These are phyloP conservation scores for Daldinia childiae DNA, from an alignment of 495 filamentous ascomycete genomes.

Conservation along the genomic window DNA sequence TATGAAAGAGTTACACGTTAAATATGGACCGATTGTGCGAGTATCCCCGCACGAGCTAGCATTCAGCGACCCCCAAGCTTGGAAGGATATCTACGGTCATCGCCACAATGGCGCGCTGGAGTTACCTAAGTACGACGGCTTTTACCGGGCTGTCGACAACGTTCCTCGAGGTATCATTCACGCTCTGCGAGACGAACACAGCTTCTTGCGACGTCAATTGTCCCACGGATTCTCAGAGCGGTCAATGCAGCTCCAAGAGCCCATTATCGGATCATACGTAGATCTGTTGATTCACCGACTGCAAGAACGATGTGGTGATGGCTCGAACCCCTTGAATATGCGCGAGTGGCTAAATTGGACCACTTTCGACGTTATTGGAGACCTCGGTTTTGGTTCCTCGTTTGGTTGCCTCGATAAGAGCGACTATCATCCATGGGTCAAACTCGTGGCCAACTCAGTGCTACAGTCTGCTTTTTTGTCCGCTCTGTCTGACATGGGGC, in stretches of 20 bases:
- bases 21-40: constrained; percentile 60
- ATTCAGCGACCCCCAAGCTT: constrained; percentile 55
- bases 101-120: constrained; percentile 38
- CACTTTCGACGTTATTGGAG: constrained; percentile 64
- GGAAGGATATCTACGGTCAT: constrained; percentile 59
- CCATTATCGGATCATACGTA: constrained; percentile 46
- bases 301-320: constrained; percentile 38
- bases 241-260: constrained; percentile 50
- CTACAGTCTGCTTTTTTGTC: constrained; percentile 41
- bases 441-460: constrained; percentile 48
- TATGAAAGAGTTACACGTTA: constrained; percentile 51
- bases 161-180: constrained; percentile 41
- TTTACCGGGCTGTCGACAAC: constrained; percentile 37
- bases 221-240: constrained; percentile 57
- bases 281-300: constrained; percentile 53
- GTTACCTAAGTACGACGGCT: constrained; percentile 41
- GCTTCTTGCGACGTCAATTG: constrained; percentile 49
- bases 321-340: constrained; percentile 47
- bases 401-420: constrained; percentile 58
- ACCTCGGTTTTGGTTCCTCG: constrained; percentile 61
- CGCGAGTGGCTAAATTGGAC: constrained; percentile 59
- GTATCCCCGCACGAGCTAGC: constrained; percentile 58
- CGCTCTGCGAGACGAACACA: constrained; percentile 43
- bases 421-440: constrained; percentile 58
- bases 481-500: constrained; percentile 31